Percentiles rank a stretch among this genome's conserved stretches.
These are phyloP conservation scores for Kalanchoe fedtschenkoi DNA, from an alignment of 164 flowering plant species.

Conservation along the genomic window DNA sequence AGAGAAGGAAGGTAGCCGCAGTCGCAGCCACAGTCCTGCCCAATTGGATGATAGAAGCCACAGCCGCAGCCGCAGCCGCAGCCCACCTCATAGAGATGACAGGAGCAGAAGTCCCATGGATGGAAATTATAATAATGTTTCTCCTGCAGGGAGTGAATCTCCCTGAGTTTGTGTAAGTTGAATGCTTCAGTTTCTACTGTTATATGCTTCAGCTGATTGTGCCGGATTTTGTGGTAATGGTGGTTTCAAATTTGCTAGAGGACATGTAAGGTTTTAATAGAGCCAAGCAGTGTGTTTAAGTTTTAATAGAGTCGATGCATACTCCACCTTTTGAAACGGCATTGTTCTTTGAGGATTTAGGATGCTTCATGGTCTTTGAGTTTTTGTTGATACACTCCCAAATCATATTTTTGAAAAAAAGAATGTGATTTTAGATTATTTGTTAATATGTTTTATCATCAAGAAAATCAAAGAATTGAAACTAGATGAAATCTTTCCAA, in stretches of 20 bases:
- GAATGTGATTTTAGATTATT: no score
- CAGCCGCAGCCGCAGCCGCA: slow-evolving; percentile 20
- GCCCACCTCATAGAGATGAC: slow-evolving; percentile 17
- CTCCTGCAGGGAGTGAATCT: slow-evolving; percentile 34
- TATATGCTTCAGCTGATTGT: no score
- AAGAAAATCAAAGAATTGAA: no score
- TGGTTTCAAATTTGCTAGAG: not conserved
- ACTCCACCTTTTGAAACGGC: no score
- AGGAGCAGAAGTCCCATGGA: slow-evolving; percentile 20
- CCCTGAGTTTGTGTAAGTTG: slow-evolving; percentile 6
- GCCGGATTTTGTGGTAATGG: not conserved
- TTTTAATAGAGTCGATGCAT: no score
- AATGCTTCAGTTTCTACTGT: not conserved
- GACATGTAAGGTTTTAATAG: not conserved
- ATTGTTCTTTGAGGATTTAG: no score
- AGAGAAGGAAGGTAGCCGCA: slow-evolving; percentile 30
- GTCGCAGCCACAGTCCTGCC: slow-evolving; percentile 21
- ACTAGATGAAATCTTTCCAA: no score
- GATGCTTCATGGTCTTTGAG: no score
- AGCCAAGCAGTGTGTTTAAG: no score
- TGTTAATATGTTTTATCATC: no score
- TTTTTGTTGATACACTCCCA: no score
- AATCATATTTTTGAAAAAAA: no score
- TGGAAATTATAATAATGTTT: slow-evolving; percentile 25
- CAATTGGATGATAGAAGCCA: slow-evolving; percentile 12